Percentiles rank a stretch among this genome's conserved stretches.
Evolutionary conservation across 2,329 filamentous ascomycete genomes (phyloP).

Genomic region (Colletotrichum cordylinicola): DNA sequence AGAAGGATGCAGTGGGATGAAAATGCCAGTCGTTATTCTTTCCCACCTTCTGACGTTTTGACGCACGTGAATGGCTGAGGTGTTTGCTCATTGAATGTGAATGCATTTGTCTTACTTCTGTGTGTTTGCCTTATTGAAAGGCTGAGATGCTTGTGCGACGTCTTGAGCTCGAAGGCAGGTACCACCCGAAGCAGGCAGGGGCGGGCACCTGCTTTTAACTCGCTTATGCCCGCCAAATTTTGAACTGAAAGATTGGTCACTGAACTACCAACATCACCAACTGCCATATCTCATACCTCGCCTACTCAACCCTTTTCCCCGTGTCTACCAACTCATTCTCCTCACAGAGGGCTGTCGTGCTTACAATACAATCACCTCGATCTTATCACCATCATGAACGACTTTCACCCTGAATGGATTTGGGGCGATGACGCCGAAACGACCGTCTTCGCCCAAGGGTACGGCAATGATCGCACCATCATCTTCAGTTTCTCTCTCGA

Average conservation of each 20-base stretch:
- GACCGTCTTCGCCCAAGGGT: neutral
- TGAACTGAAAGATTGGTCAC: neutral
- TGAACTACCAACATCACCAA: neutral
- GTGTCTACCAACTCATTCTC: neutral
- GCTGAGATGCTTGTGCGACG: neutral
- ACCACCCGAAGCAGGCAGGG: neutral
- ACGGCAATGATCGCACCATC: neutral
- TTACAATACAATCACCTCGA: neutral
- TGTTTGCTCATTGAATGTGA: neutral
- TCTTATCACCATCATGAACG: neutral
- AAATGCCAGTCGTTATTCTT: neutral
- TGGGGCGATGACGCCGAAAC: neutral
- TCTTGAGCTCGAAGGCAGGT: neutral
- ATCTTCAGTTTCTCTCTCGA: neutral
- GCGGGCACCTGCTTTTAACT: neutral
- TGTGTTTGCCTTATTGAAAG: neutral
- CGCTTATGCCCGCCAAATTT: neutral
- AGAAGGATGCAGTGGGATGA: neutral
- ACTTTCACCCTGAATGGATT: neutral
- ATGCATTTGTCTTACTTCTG: neutral
- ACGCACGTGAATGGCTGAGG: neutral
- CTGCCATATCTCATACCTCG: neutral
- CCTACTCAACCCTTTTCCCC: fast-evolving
- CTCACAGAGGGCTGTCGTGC: neutral
- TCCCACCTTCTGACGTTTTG: neutral